These are phyloP conservation scores for Cutaneotrichosporon cutaneum DNA, from an alignment of 1,284 basidiomycete species.

Conservation along the genomic window DNA sequence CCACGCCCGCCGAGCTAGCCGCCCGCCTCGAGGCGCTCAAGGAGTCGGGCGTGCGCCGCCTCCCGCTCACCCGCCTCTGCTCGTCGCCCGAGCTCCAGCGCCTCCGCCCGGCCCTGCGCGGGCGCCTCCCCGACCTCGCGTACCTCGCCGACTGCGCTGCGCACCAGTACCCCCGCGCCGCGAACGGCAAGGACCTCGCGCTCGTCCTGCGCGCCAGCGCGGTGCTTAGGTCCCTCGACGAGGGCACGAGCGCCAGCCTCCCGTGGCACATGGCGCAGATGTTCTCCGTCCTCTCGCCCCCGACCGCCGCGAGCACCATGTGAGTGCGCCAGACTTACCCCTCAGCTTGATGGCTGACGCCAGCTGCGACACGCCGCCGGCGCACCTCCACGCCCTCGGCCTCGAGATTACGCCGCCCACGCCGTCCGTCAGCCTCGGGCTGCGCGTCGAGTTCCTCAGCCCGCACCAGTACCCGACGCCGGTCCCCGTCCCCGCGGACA, in stretches of 20 bases:
- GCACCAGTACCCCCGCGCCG: neutral
- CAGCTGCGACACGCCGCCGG: neutral
- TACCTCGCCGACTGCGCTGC: neutral
- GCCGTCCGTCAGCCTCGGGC: neutral
- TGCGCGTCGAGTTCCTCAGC: neutral
- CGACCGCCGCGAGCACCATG: neutral
- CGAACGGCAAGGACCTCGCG: neutral
- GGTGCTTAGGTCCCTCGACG: neutral
- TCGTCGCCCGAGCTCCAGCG: neutral
- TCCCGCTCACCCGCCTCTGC: neutral
- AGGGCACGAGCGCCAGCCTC: neutral
- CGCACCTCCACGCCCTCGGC: neutral
- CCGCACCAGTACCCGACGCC: constrained; percentile 1
- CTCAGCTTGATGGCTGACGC: neutral
- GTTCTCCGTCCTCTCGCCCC: neutral
- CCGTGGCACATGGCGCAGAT: constrained; percentile 8
- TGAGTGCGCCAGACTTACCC: neutral
- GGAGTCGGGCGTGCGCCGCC: neutral
- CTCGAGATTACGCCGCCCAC: neutral
- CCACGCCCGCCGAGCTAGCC: neutral
- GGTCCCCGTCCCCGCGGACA: neutral
- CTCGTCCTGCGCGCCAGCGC: constrained; percentile 1
- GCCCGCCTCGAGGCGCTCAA: constrained; percentile 1
- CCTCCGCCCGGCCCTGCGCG: neutral
- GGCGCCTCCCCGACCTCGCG: neutral